These are phyloP conservation scores for Pythium diclinum DNA, from an alignment of 352 stramenopile genomes.

Conservation along the genomic window DNA sequence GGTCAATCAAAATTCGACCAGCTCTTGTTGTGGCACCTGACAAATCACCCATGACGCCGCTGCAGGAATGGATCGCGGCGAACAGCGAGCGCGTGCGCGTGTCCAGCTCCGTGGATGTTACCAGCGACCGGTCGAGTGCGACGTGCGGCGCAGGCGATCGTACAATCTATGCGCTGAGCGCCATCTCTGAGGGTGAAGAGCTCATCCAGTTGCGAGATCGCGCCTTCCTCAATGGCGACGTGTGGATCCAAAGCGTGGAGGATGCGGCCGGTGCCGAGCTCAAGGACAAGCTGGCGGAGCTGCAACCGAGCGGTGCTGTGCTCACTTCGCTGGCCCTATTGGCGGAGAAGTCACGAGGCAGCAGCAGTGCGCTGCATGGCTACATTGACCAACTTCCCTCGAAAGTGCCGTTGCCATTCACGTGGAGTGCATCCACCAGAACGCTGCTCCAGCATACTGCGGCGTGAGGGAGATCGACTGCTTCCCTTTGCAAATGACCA, in stretches of 20 bases:
- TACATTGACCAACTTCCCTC: slow-evolving; percentile 62
- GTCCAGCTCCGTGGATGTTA: slow-evolving; percentile 37
- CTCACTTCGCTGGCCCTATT: slow-evolving; percentile 49
- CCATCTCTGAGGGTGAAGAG: slow-evolving; percentile 30
- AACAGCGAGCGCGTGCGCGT: slow-evolving; percentile 36
- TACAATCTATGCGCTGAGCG: slow-evolving; percentile 44
- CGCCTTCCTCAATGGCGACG: slow-evolving; percentile 45
- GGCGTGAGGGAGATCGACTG: slow-evolving; percentile 28
- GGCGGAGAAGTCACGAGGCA: slow-evolving; percentile 33
- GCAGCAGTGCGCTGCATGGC: slow-evolving; percentile 43
- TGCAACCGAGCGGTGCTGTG: slow-evolving; percentile 47
- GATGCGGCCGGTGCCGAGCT: slow-evolving; percentile 19
- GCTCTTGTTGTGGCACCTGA: background rate
- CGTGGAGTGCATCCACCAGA: slow-evolving; percentile 32
- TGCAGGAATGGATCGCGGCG: slow-evolving; percentile 40
- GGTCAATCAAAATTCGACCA: background rate
- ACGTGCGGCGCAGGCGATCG: slow-evolving; percentile 37
- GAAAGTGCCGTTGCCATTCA: slow-evolving; percentile 46
- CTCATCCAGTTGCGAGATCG: slow-evolving; percentile 40
- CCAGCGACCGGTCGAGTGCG: slow-evolving; percentile 23
- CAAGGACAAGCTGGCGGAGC: slow-evolving; percentile 21
- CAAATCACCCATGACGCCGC: slow-evolving; percentile 12
- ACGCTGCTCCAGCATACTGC: slow-evolving; percentile 47
- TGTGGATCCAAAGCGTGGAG: slow-evolving; percentile 35
- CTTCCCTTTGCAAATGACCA: background rate